A percentile compares a stretch with the other conserved stretches of the same genome.
Conservation (phyloP, 2,329 filamentous ascomycete genomes). For the Metarhizium guizhouense region DNA sequence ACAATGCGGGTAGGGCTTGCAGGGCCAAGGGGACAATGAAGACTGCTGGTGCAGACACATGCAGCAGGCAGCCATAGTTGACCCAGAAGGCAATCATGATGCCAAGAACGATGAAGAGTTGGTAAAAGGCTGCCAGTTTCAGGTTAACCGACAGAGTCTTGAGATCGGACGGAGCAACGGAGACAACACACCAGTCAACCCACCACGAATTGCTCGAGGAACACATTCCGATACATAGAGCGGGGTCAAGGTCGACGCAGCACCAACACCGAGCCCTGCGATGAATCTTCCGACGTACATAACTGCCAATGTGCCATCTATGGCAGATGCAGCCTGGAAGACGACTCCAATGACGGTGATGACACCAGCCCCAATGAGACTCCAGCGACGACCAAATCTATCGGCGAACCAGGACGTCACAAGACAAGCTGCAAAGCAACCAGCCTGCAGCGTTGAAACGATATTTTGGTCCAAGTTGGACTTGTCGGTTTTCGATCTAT, state of each 20-base stretch:
- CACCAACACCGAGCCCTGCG: slow-evolving; percentile 40
- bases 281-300: slow-evolving; percentile 59
- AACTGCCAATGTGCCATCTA: slow-evolving; percentile 42
- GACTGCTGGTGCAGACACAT: slow-evolving; percentile 35
- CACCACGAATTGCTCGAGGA: slow-evolving; percentile 40
- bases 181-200: slow-evolving; percentile 29
- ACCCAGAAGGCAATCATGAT: slow-evolving; percentile 38
- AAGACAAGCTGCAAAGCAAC: slow-evolving; percentile 57
- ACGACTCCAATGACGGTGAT: slow-evolving; percentile 53
- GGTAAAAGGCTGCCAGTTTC: slow-evolving; percentile 30
- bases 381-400: slow-evolving; percentile 42
- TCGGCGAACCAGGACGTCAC: slow-evolving; percentile 45
- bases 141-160: neutral
- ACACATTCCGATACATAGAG: slow-evolving; percentile 41
- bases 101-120: slow-evolving; percentile 38
- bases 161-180: neutral
- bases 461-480: slow-evolving; percentile 56
- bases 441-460: slow-evolving; percentile 62
- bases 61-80: slow-evolving; percentile 43
- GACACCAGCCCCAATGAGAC: slow-evolving; percentile 46
- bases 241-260: slow-evolving; percentile 35
- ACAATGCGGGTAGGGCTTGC: slow-evolving; percentile 54
- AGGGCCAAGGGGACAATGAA: slow-evolving; percentile 56
- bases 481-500: slow-evolving; percentile 17
- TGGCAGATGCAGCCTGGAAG: slow-evolving; percentile 51